Evolutionary conservation across 225 moss, liverwort and hornwort species (phyloP).

Genomic region (Antitrichia curtipendula): DNA sequence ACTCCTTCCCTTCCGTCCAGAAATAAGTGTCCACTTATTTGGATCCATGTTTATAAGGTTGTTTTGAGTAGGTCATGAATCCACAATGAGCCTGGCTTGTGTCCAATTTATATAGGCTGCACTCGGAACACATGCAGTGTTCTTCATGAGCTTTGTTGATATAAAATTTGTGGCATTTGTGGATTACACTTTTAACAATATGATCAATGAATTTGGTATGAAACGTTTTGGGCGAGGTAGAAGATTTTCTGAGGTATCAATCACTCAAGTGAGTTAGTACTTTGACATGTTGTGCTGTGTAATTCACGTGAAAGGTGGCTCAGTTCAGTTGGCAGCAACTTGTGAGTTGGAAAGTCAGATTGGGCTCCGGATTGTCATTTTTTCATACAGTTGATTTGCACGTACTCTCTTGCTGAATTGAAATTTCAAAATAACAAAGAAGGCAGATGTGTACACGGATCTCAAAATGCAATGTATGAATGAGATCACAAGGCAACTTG

Average conservation of each 20-base stretch:
- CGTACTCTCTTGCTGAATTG: background rate
- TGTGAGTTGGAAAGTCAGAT: background rate
- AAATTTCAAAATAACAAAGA: background rate
- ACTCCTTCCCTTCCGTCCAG: background rate
- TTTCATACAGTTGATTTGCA: background rate
- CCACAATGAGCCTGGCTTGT: background rate
- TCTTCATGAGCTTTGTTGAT: background rate
- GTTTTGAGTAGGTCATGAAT: background rate
- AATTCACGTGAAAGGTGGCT: background rate
- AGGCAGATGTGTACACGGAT: background rate
- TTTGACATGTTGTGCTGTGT: background rate
- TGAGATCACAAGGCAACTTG: background rate
- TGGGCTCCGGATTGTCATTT: background rate
- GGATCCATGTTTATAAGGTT: background rate
- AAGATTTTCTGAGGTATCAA: background rate
- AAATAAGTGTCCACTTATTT: background rate
- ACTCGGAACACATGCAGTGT: background rate
- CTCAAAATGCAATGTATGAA: background rate
- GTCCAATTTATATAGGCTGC: background rate
- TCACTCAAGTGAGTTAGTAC: too few relatives aligned
- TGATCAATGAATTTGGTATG: background rate
- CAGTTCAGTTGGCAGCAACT: background rate
- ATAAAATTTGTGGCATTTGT: background rate
- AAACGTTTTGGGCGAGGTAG: background rate
- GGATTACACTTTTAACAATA: background rate